Base-by-base conservation (phyloP, 139 green algal species). In the Chlorella vulgaris region DNA sequence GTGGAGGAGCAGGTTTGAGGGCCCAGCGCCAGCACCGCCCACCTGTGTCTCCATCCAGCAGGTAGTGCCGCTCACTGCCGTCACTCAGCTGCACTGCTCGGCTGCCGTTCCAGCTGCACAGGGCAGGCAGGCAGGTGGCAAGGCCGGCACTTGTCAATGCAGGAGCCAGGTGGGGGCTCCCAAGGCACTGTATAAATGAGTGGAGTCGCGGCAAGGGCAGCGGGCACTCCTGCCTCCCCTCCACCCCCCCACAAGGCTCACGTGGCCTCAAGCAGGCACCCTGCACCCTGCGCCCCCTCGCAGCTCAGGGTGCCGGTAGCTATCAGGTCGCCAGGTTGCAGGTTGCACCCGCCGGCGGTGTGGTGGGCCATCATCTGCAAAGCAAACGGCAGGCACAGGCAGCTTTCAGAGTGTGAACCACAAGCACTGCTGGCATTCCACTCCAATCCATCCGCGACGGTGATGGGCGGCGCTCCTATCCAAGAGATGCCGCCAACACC, bases 301-400 rank as follows among this genome's bases (percentile, higher is more conserved):
- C 89, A 87, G n/a, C 87, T 95, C 63, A 98, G 89, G n/a, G 96
- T 99, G 19, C 96, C 96, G 1, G 90, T 95, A 7, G 87, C 95
- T 3, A 98, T 82, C 80, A 98, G 51, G 74, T 97, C 95, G 4
- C 96, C 96, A 0, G 96, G 89, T 6, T 87, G 76, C 68, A 99
- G 84, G 74, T 93, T 95, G 91, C 96, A 99, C 61, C 96, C 96
- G 6, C 87, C 89, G 0, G 82, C 74, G 3, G 93, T 98, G 91
- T 99, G 96, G 84, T 99, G 96, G 2, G 96, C 93, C 0, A 98
- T 62, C 94, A 98, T 97, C 90, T 99, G 96, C 47, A n/a, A n/a
- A n/a, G n/a, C n/a, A n/a, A n/a, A n/a, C n/a, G 58, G 31, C 43
- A 40, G 69, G 2, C 13, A 43, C 43, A 38, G 53, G 7, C 39